phyloP scores from a whole-genome alignment of 2,329 filamentous ascomycete genomes.

The Fusarium pseudocircinatum region DNA sequence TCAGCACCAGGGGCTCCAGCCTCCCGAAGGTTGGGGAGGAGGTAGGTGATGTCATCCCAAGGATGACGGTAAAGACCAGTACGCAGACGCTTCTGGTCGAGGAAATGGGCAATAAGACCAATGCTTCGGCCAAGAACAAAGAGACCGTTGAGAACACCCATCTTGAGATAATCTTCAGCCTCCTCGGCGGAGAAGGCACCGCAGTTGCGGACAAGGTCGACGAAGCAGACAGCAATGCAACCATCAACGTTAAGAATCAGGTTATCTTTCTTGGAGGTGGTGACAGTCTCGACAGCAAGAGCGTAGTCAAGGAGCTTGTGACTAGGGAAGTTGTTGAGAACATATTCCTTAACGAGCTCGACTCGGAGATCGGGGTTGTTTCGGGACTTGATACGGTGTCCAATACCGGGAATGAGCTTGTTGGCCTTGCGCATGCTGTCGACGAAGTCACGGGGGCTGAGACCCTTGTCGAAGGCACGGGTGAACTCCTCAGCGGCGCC shows the following conservation, averaged over 20 bases:
- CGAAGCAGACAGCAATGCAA: slow-evolving; percentile 98
- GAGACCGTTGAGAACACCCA: slow-evolving; percentile 99
- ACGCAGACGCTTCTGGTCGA: slow-evolving; percentile 99
- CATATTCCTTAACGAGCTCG: slow-evolving; percentile 99
- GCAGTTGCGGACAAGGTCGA: slow-evolving; percentile 96
- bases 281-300: slow-evolving; percentile 96
- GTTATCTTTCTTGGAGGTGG: slow-evolving; percentile 99
- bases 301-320: slow-evolving; percentile 99
- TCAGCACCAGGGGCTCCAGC: slow-evolving; percentile 77
- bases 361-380: slow-evolving; percentile 99
- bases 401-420: slow-evolving; percentile 99
- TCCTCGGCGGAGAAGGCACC: slow-evolving; percentile 96
- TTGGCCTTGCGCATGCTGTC: slow-evolving; percentile 99
- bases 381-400: slow-evolving; percentile 98
- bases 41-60: slow-evolving; percentile 98
- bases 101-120: slow-evolving; percentile 99
- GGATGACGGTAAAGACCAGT: slow-evolving; percentile 99
- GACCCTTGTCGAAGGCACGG: slow-evolving; percentile 96
- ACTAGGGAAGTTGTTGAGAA: slow-evolving; percentile 95
- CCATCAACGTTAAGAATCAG: slow-evolving; percentile 99
- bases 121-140: slow-evolving; percentile 98
- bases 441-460: slow-evolving; percentile 98
- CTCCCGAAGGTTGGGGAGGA: slow-evolving; percentile 82
- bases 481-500: slow-evolving; percentile 98
- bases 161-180: slow-evolving; percentile 97